Percentiles rank a stretch among this genome's conserved stretches.
Evolutionary conservation across 129 eudicot species (phyloP).

Genomic region (Ambrosia artemisiifolia): DNA sequence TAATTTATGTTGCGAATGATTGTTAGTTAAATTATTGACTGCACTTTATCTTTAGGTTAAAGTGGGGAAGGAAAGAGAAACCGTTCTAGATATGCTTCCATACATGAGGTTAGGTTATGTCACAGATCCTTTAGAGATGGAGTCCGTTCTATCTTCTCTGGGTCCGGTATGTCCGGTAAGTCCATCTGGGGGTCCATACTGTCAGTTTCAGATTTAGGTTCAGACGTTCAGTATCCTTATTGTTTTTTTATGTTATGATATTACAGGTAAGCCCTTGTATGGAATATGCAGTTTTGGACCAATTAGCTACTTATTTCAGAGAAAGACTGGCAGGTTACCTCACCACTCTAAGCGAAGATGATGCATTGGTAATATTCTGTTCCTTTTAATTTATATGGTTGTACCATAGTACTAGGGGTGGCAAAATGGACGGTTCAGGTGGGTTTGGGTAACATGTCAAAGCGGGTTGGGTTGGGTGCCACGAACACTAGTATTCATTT

Average conservation of each 20-base stretch:
- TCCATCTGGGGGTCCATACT: slow-evolving; percentile 5
- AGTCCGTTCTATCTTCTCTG: slow-evolving; percentile 80
- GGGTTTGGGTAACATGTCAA: not conserved
- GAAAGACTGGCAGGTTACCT: slow-evolving; percentile 71
- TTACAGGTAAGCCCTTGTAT: slow-evolving; percentile 86
- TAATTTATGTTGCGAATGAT: slow-evolving; percentile 7
- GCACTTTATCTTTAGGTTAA: slow-evolving; percentile 48
- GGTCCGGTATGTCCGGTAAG: slow-evolving; percentile 97
- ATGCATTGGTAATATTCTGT: slow-evolving; percentile 52
- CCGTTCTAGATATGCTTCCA: slow-evolving; percentile 87
- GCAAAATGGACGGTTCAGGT: not conserved
- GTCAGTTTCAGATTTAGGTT: slow-evolving; percentile 12
- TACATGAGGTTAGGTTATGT: slow-evolving; percentile 93
- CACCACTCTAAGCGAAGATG: slow-evolving; percentile 78
- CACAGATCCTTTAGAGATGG: slow-evolving; percentile 93
- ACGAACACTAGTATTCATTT: not conserved
- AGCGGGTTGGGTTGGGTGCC: not conserved
- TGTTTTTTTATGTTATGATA: slow-evolving; percentile 7
- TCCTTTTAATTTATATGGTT: not conserved
- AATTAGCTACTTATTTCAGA: slow-evolving; percentile 69
- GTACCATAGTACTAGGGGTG: not conserved
- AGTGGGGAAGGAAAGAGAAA: slow-evolving; percentile 88
- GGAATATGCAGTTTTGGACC: slow-evolving; percentile 89
- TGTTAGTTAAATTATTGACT: slow-evolving; percentile 6
- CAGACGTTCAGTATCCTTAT: not conserved